Evolutionary conservation across 495 filamentous ascomycete genomes (phyloP), one percentile per base, ranked within the genome.

Genomic region (Aspergillus asperescens): DNA sequence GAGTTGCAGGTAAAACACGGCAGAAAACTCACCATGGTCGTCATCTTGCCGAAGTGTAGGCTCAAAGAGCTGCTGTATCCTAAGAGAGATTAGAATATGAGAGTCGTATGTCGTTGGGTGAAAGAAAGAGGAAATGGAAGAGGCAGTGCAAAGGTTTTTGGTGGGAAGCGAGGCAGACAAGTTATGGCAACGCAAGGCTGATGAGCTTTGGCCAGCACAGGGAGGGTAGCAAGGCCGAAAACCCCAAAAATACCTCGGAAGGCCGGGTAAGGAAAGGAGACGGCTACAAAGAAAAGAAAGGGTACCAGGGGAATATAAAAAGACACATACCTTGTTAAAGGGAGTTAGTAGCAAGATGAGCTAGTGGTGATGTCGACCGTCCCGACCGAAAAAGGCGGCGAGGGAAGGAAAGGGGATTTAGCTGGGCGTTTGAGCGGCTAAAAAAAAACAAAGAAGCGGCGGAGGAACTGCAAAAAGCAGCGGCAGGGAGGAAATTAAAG

Each of bases 21-120:
- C 23, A 44, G 35, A 35, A 58, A 48, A 57, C 61, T 58, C 35
- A 75, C 72, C 73, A 77, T 77, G 60, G 73, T 77, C 61, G 73
- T 77, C 73, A 77, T 77, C 24, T 69, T 72, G 66, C 51, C 46
- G n/a, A 22, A 60, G 49, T 52, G 47, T 54, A 60, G 52, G 52
- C 71, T 70, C 74, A 71, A 69, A 66, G 60, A 61, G 52, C 58
- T 61, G 70, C 70, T 58, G 69, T 68, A 63, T 49, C 51, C 22
- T 12, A 50, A 39, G 8, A 8, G 20, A 48, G 34, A 53, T 41
- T 53, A 40, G 59, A 50, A 55, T 45, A 25, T 2, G 1, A 27
- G 16, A 7, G 7, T 29, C n/a, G 24, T 54, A 54, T 52, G 46
- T 46, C 13, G 43, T 50, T 38, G 22, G 24, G 51, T 57, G 50